Conservation (phyloP, 2,329 filamentous ascomycete species). For the Tolypocladium album region DNA sequence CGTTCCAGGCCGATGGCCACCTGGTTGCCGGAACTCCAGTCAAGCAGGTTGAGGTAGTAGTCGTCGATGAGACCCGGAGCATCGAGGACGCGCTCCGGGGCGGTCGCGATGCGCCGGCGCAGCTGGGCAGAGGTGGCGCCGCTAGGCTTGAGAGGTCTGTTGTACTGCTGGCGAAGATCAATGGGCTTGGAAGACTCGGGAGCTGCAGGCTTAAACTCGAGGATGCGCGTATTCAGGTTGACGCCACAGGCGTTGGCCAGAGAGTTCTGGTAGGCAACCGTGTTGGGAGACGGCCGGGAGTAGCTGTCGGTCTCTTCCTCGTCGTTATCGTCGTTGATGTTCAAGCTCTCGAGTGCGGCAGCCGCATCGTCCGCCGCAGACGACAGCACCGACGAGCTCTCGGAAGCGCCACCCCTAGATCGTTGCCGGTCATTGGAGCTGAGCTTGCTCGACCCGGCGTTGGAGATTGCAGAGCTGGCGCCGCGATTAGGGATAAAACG, state of each 20-base stretch:
- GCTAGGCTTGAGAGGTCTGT: conserved; percentile 78
- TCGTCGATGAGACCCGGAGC: conserved; percentile 93
- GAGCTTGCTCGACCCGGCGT: conserved; percentile 73
- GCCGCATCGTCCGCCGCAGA: conserved; percentile 72
- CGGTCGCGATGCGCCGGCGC: conserved; percentile 83
- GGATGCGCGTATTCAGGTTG: conserved; percentile 85
- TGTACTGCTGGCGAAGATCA: conserved; percentile 95
- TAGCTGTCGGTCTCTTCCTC: conserved; percentile 59
- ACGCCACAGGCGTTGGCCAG: conserved; percentile 87
- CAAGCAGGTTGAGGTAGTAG: conserved; percentile 97
- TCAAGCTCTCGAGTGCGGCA: conserved; percentile 69
- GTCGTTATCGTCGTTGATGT: conserved; percentile 63
- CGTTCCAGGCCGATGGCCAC: conserved; percentile 96
- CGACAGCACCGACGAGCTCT: conserved; percentile 67
- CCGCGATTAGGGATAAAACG: conserved; percentile 93
- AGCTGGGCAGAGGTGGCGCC: conserved; percentile 70
- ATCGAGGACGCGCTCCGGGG: conserved; percentile 91
- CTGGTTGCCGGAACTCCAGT: conserved; percentile 97
- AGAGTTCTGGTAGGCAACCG: conserved; percentile 84
- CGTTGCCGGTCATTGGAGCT: conserved; percentile 59
- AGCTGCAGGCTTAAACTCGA: conserved; percentile 96
- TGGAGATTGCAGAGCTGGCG: conserved; percentile 79
- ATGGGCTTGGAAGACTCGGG: conserved; percentile 98
- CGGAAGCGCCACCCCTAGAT: conserved; percentile 58
- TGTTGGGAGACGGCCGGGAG: conserved; percentile 73